phyloP scores from a whole-genome alignment of 306 rosid genomes.

The Glycine latifolia region DNA sequence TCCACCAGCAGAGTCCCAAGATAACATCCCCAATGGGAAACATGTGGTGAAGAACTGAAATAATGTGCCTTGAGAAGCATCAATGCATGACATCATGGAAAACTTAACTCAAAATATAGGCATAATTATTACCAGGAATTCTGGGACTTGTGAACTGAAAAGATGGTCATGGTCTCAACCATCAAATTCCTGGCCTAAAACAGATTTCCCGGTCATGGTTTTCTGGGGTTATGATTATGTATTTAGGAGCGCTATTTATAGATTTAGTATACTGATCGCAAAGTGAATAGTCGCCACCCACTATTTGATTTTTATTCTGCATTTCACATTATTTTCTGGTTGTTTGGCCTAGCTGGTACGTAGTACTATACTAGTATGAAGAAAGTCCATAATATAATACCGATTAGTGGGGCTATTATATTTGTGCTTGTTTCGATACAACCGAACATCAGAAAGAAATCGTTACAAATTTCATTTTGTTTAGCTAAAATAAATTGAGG shows the following conservation, averaged over 20 bases:
- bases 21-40: slow-evolving; percentile 51
- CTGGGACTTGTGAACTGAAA: slow-evolving; percentile 18
- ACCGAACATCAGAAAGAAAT: not conserved
- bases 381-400: not conserved
- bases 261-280: slow-evolving; percentile 11
- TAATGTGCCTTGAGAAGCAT: slow-evolving; percentile 23
- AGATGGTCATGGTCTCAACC: slow-evolving; percentile 23
- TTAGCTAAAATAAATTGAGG: not conserved
- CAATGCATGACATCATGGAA: slow-evolving; percentile 28
- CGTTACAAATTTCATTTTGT: not conserved
- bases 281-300: not conserved
- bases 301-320: not conserved
- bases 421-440: not conserved
- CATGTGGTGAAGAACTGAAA: slow-evolving; percentile 43
- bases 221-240: not conserved
- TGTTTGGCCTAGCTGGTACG: not conserved
- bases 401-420: not conserved
- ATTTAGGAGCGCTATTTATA: slow-evolving; percentile 13
- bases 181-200: not conserved
- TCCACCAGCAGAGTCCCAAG: slow-evolving; percentile 44
- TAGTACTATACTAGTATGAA: not conserved
- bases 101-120: not conserved
- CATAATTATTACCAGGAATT: not conserved
- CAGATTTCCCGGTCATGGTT: too few relatives aligned
- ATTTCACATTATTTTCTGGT: slow-evolving; percentile 8